Evolutionary conservation across 371 early-diverging fungal species (phyloP).

Genomic region (Mortierella sp.): DNA sequence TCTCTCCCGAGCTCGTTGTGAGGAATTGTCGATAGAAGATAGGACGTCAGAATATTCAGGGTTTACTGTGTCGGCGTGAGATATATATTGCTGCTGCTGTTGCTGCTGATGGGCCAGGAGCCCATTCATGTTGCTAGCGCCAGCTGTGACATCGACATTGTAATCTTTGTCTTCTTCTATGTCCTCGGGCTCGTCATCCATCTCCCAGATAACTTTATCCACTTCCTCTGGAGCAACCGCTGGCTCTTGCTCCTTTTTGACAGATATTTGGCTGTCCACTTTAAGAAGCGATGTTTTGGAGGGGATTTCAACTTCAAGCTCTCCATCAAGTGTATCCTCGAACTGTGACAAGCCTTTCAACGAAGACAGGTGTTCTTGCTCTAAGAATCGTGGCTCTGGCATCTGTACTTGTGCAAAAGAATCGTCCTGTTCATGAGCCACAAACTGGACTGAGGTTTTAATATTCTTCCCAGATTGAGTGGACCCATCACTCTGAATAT

Average conservation of each 20-base stretch:
- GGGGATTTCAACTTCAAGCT: background rate
- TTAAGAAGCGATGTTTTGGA: background rate
- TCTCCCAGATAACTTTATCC: constrained; percentile 38
- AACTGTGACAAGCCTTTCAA: background rate
- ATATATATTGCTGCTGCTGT: background rate
- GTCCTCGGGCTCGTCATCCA: constrained; percentile 23
- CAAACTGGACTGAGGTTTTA: background rate
- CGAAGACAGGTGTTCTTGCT: background rate
- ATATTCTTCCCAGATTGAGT: background rate
- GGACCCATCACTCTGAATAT: background rate
- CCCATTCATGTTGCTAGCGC: background rate
- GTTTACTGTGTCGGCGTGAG: background rate
- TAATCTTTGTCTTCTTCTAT: background rate
- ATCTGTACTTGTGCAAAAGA: background rate
- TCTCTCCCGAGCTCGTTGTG: background rate
- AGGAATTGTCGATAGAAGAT: background rate
- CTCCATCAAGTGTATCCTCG: background rate
- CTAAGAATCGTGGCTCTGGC: too few species aligned
- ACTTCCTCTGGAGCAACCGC: constrained; percentile 1
- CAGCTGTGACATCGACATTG: background rate
- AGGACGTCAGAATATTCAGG: background rate
- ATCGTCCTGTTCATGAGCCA: background rate
- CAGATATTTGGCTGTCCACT: background rate
- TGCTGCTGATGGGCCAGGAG: background rate
- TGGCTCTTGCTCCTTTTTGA: background rate